Evolutionary conservation across 2,329 filamentous ascomycete species (phyloP), one percentile per base, ranked within the genome.

Genomic region (Cladobotryum mycophilum): DNA sequence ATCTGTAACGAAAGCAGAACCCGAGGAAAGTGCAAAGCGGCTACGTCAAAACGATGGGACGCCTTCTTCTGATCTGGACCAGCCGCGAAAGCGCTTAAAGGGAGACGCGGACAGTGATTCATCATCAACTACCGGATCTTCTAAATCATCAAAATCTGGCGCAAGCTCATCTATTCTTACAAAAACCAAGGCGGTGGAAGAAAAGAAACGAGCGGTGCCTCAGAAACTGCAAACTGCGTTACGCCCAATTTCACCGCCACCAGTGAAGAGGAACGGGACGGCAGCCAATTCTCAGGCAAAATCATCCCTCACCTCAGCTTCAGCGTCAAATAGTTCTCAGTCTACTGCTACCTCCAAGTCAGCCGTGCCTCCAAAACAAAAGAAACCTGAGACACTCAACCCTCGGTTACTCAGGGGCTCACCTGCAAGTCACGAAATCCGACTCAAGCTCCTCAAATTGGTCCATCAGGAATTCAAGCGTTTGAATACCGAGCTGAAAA

Each of bases 401-500:
- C 87, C 87, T 45, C 80, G 86, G 6, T 73, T 82, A 37, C 71
- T 91, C 2, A 75, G 77, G 50, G 70, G 69, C 35, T 71, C 80
- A 1, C 82, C 84, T 1, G 78, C 81, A 3, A 68, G 70, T 38
- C 80, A 84, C 56, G 74, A 76, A 50, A 74, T 75, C 15, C 78
- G 83, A 12, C 67, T 77, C 30, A 76, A 74, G 54, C 71, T 84
- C 2, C 65, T 91, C 20, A 80, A 79, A 55, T 72, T 82, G 56
- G 68, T 92, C 1, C 81, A 90, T 60, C 72, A 76, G 12, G 79
- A 88, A 56, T 81, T 86, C 63, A 66, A 69, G n/a, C 76, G 84
- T 4, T 75, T 91, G 8, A 90, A 92, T 61, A 70, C 75, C 13
- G 79, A 82, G 56, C 65, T 87, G 2, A 72, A 72, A 45, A 81